Evolutionary conservation across 1,284 basidiomycete genomes (phyloP), one percentile per base, ranked within the genome.

Genomic region (Puccinia hordei): DNA sequence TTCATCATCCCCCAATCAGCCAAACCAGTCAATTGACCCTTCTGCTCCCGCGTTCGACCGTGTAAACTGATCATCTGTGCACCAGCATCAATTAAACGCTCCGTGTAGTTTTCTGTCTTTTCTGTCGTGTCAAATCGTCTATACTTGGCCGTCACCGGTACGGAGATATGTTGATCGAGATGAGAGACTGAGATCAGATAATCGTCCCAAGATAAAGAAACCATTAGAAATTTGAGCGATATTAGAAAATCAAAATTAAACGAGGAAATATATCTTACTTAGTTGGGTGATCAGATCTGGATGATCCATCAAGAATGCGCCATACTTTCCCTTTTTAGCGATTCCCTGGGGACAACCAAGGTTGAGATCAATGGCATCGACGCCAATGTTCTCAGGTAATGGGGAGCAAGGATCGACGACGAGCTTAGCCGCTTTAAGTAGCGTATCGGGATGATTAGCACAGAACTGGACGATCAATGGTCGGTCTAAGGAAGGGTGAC

Each of bases 271-370:
- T 51, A 13, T 33, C 44, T 41, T 38, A 94, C 94, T 92, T 68
- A 98, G 88, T 41, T 88, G 87, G 82, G 90, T 90, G 38, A 97
- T 91, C 71, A 97, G 85, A 13, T 92, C 90, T 95, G 95, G 98
- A 76, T 98, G 94, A 82, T 98, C 95, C 88, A 95, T 93, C 66
- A 99, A 85, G 87, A 93, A 98, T 1, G 92, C 90, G 0, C 96
- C 96, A 83, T 98, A 99, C 81, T 89, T 89, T 0, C 96, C 96
- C 57, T 90, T 88, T 82, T 90, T 89, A 0, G 96, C 96, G 82
- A 99, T 98, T 77, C 96, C 94, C 84, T 99, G 96, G 0, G 96
- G 96, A 85, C 96, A 98, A 0, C 95, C 95, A 72, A 99, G 88
- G 86, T 99, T 98, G 86, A 98, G 89, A 85, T 99, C 96, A 27